phyloP scores from a whole-genome alignment of 352 stramenopile species.

The Phytophthora fragariae region DNA sequence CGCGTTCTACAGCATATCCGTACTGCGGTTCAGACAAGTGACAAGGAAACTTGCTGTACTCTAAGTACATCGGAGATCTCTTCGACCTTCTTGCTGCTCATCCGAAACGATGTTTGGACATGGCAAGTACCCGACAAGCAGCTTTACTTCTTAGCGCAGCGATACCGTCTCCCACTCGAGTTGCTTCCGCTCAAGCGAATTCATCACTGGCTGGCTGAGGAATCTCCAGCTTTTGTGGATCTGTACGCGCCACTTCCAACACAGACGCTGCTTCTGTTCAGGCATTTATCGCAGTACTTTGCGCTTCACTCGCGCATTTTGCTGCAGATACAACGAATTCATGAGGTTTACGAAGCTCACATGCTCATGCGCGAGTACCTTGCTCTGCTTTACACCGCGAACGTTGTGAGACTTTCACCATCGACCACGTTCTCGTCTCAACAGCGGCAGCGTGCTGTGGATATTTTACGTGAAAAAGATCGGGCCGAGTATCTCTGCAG shows the following conservation, averaged over 20 bases:
- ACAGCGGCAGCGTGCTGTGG: constrained; percentile 35
- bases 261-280: constrained; percentile 42
- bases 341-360: constrained; percentile 40
- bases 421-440: constrained; percentile 41
- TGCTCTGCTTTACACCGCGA: constrained; percentile 36
- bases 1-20: constrained; percentile 28
- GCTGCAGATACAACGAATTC: constrained; percentile 35
- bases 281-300: constrained; percentile 43
- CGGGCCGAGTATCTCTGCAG: constrained; percentile 22
- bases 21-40: not conserved
- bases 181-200: constrained; percentile 38
- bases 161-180: constrained; percentile 43
- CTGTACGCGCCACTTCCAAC: constrained; percentile 40
- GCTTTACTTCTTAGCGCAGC: constrained; percentile 36
- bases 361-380: constrained; percentile 52
- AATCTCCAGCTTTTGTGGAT: constrained; percentile 37
- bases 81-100: constrained; percentile 16
- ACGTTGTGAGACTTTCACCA: constrained; percentile 32
- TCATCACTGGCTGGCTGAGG: constrained; percentile 34
- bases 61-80: constrained; percentile 16
- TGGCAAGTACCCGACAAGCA: constrained; percentile 43
- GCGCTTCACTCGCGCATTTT: constrained; percentile 37
- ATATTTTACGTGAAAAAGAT: constrained; percentile 30
- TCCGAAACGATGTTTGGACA: constrained; percentile 36
- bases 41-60: not conserved